Evolutionary conservation across 106 monocot genomes (phyloP).

Genomic region (Amphibolis antarctica): DNA sequence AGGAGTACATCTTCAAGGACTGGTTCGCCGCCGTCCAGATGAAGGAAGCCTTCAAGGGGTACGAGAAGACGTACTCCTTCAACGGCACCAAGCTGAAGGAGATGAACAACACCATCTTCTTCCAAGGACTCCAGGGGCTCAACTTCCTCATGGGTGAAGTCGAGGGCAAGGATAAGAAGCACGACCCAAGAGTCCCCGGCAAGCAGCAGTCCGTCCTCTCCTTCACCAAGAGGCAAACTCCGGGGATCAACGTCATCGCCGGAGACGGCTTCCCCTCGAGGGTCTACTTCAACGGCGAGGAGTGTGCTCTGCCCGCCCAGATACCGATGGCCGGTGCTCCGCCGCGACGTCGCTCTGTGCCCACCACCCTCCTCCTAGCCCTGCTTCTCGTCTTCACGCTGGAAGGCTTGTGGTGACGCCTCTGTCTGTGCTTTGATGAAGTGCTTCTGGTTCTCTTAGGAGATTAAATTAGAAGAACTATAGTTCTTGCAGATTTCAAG

Average conservation of each 20-base stretch:
- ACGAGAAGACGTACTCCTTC: constrained; percentile 42
- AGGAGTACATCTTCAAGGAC: constrained; percentile 22
- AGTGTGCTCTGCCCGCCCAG: constrained; percentile 50
- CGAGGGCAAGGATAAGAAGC: constrained; percentile 23
- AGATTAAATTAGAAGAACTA: too few species aligned
- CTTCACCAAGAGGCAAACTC: constrained; percentile 46
- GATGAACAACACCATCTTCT: constrained; percentile 42
- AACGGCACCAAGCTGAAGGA: constrained; percentile 56
- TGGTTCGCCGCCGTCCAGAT: constrained; percentile 25
- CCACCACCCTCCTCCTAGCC: background rate
- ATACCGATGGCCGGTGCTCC: constrained; percentile 3
- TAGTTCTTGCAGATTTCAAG: too few species aligned
- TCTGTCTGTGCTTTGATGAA: background rate
- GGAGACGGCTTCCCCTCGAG: constrained; percentile 79
- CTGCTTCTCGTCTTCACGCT: constrained; percentile 2
- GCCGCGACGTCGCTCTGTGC: background rate
- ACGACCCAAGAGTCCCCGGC: constrained; percentile 40
- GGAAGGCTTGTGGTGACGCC: constrained; percentile 8
- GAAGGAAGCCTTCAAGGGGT: constrained; percentile 8
- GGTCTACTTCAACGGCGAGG: constrained; percentile 87
- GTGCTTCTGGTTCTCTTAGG: background rate
- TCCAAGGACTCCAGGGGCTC: constrained; percentile 43
- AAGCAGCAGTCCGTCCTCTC: constrained; percentile 70
- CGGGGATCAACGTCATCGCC: constrained; percentile 25
- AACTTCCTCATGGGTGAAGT: constrained; percentile 40